phyloP scores from a whole-genome alignment of 2,329 filamentous ascomycete genomes.

The Aspergillaceae sp. region DNA sequence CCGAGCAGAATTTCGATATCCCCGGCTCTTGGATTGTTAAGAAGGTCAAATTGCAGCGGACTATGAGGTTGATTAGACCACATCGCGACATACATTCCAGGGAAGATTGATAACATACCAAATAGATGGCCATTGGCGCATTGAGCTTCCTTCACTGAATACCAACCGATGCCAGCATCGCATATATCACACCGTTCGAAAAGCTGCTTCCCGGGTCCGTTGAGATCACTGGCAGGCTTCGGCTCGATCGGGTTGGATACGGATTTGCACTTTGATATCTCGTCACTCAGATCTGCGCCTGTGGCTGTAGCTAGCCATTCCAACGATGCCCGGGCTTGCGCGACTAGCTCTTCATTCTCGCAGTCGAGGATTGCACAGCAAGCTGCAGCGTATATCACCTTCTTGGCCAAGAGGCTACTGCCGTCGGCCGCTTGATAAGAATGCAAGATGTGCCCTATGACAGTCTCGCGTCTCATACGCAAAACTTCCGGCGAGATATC shows the following conservation, averaged over 20 bases:
- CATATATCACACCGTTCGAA: slow-evolving; percentile 49
- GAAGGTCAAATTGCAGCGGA: slow-evolving; percentile 48
- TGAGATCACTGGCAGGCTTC: slow-evolving; percentile 16
- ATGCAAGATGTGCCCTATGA: slow-evolving; percentile 22
- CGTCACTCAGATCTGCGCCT: slow-evolving; percentile 23
- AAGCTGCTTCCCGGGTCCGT: slow-evolving; percentile 16
- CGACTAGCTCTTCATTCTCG: slow-evolving; percentile 14
- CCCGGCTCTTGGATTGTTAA: slow-evolving; percentile 48
- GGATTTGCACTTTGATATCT: slow-evolving; percentile 20
- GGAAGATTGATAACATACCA: slow-evolving; percentile 18
- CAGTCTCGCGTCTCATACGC: slow-evolving; percentile 13
- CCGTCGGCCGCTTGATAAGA: slow-evolving; percentile 8
- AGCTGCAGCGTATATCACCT: slow-evolving; percentile 28
- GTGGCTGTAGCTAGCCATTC: slow-evolving; percentile 18
- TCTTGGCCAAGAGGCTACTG: slow-evolving; percentile 17
- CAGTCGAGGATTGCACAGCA: slow-evolving; percentile 27
- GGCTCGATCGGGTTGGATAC: slow-evolving; percentile 11
- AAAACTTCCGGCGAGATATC: slow-evolving; percentile 9
- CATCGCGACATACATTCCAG: neutral
- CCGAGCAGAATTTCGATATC: slow-evolving; percentile 45
- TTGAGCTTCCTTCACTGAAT: slow-evolving; percentile 38
- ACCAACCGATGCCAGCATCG: slow-evolving; percentile 39
- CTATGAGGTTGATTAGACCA: slow-evolving; percentile 15
- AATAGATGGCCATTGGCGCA: slow-evolving; percentile 47
- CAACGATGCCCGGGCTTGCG: slow-evolving; percentile 17